phyloP scores from a whole-genome alignment of 768 basidiomycete species.

The Kwoniella shandongensis region DNA sequence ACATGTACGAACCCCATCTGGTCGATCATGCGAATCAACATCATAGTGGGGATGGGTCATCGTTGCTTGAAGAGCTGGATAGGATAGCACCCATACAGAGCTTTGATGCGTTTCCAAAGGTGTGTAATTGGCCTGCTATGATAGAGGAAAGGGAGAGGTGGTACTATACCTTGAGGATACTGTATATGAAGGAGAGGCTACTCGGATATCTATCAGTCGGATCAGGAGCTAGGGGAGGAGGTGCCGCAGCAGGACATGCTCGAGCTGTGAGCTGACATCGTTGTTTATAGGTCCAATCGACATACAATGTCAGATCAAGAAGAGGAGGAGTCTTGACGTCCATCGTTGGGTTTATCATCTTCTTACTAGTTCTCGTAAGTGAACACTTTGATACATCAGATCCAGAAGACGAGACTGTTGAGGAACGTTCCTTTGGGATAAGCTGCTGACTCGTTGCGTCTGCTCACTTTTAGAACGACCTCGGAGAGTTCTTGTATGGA shows the following conservation, averaged over 20 bases:
- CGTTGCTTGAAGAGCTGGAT: conserved; percentile 50
- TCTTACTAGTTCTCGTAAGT: conserved; percentile 47
- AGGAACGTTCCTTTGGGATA: too few species aligned
- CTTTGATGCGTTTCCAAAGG: conserved; percentile 54
- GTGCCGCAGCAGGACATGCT: too few species aligned
- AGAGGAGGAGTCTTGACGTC: conserved; percentile 49
- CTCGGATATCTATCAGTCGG: too few species aligned
- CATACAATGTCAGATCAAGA: conserved; percentile 43
- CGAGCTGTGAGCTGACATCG: too few species aligned
- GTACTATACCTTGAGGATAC: too few species aligned
- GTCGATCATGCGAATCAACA: conserved; percentile 29
- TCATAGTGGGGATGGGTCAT: conserved; percentile 21
- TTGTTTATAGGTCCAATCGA: conserved; percentile 43
- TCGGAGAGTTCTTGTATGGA: conserved; percentile 89
- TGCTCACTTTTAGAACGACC: conserved; percentile 62
- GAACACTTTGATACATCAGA: not conserved
- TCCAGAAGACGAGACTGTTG: too few species aligned
- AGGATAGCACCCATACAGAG: conserved; percentile 51
- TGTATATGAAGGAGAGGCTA: too few species aligned
- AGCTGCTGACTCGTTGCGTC: not conserved
- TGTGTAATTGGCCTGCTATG: conserved; percentile 19
- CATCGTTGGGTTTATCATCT: conserved; percentile 44
- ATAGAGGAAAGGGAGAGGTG: too few species aligned
- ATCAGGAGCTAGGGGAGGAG: too few species aligned
- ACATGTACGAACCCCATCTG: conserved; percentile 52